Percentiles rank a stretch among this genome's conserved stretches.
Evolutionary conservation across 2,329 filamentous ascomycete genomes (phyloP).

Genomic region (Cryphonectria japonica): DNA sequence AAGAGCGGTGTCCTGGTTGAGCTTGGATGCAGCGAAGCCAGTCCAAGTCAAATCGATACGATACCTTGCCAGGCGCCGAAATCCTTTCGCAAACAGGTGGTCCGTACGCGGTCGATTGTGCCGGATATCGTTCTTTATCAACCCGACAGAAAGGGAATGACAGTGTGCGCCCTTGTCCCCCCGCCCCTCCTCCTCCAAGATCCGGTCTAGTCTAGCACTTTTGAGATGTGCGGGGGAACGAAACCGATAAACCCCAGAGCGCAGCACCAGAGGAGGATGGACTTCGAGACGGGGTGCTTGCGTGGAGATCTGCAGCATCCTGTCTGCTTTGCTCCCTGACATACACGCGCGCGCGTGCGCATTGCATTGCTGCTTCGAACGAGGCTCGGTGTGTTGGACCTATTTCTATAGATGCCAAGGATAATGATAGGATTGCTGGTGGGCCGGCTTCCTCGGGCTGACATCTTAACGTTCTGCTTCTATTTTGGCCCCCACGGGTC

Average conservation of each 20-base stretch:
- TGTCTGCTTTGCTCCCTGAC: not conserved
- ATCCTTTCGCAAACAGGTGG: not conserved
- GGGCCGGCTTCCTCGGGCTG: slow-evolving; percentile 8
- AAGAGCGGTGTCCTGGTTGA: not conserved
- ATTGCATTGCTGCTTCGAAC: not conserved
- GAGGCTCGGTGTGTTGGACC: not conserved
- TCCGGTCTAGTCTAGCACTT: not conserved
- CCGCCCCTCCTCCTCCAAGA: not conserved
- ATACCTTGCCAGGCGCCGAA: not conserved
- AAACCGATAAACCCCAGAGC: not conserved
- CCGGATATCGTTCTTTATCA: not conserved
- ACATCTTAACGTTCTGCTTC: slow-evolving; percentile 3
- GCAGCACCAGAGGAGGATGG: not conserved
- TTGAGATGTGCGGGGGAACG: not conserved
- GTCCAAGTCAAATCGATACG: not conserved
- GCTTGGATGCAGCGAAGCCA: not conserved
- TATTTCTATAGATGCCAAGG: slow-evolving; percentile 8
- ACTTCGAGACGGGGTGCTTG: not conserved
- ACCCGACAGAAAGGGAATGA: slow-evolving; percentile 6
- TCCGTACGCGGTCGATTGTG: not conserved
- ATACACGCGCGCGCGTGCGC: too few species aligned
- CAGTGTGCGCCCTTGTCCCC: not conserved
- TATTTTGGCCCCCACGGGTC: not conserved
- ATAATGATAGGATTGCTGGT: not conserved
- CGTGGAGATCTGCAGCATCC: not conserved